Conservation (phyloP, 768 basidiomycete genomes). For the Kwoniella heveanensis region DNA sequence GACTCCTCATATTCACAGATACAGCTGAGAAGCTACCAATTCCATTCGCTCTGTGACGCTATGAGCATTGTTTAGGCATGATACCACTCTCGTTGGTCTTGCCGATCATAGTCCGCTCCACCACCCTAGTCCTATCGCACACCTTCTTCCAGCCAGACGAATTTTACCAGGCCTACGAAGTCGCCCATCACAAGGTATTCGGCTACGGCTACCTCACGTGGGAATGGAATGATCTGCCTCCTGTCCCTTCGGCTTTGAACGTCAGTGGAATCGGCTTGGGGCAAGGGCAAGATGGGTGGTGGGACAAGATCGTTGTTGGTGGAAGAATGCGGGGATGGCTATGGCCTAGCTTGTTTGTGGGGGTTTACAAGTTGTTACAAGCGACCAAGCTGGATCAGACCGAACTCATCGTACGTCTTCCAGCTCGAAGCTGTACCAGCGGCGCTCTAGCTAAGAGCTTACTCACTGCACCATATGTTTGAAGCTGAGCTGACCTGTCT, state of each 20-base stretch:
- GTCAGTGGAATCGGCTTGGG: no score
- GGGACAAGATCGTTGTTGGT: slow-evolving; percentile 51
- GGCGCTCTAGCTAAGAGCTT: no score
- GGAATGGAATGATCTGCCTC: slow-evolving; percentile 72
- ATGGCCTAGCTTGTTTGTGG: slow-evolving; percentile 79
- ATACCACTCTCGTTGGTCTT: slow-evolving; percentile 30
- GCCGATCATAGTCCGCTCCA: slow-evolving; percentile 46
- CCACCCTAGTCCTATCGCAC: slow-evolving; percentile 66
- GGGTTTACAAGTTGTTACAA: slow-evolving; percentile 73
- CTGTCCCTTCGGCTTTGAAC: background rate
- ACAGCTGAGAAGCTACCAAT: no score
- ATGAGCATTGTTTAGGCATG: no score
- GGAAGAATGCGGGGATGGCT: slow-evolving; percentile 53
- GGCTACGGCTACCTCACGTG: slow-evolving; percentile 91
- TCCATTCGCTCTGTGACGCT: no score
- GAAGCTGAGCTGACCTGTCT: background rate
- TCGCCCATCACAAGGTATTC: slow-evolving; percentile 83
- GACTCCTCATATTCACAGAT: no score
- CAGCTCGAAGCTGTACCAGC: background rate
- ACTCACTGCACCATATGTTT: no score
- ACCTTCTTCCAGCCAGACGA: slow-evolving; percentile 98
- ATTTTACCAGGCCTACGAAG: slow-evolving; percentile 91
- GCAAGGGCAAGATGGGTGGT: slow-evolving; percentile 26
- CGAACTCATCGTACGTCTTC: slow-evolving; percentile 65
- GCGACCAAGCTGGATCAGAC: slow-evolving; percentile 63